Conservation (phyloP, 176 grass and related monocot genomes). For the Neostapfia colusana region DNA sequence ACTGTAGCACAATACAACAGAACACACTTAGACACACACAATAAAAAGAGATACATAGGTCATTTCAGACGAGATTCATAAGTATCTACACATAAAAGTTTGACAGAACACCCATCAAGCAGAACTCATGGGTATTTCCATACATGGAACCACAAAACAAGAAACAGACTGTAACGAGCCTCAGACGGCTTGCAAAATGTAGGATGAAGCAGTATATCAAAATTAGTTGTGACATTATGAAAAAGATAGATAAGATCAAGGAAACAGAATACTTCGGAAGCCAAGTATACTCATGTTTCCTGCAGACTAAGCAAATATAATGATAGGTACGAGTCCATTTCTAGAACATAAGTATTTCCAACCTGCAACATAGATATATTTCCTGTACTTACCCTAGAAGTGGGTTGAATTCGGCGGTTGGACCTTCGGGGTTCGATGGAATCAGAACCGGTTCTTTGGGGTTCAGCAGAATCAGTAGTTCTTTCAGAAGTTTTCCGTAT, state of each 20-base stretch:
- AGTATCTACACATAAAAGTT: neutral
- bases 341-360: neutral
- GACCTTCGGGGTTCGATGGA: conserved; percentile 77
- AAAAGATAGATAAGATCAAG: conserved; percentile 2
- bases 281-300: conserved; percentile 7
- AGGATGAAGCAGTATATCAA: conserved; percentile 3
- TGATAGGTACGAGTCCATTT: neutral
- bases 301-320: neutral
- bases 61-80: conserved; percentile 13
- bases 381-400: conserved; percentile 65
- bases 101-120: neutral
- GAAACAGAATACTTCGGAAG: conserved; percentile 28
- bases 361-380: neutral
- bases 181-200: neutral
- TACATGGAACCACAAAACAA: neutral
- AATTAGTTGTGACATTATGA: neutral
- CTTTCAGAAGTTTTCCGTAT: conserved; percentile 42
- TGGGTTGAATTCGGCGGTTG: conserved; percentile 91
- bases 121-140: neutral
- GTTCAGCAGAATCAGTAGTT: conserved; percentile 56
- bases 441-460: conserved; percentile 56
- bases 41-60: neutral
- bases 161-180: neutral
- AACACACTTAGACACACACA: conserved; percentile 28
- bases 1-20: conserved; percentile 42